Conservation (phyloP, 1,284 basidiomycete species). For the Leccinum colubrinum region DNA sequence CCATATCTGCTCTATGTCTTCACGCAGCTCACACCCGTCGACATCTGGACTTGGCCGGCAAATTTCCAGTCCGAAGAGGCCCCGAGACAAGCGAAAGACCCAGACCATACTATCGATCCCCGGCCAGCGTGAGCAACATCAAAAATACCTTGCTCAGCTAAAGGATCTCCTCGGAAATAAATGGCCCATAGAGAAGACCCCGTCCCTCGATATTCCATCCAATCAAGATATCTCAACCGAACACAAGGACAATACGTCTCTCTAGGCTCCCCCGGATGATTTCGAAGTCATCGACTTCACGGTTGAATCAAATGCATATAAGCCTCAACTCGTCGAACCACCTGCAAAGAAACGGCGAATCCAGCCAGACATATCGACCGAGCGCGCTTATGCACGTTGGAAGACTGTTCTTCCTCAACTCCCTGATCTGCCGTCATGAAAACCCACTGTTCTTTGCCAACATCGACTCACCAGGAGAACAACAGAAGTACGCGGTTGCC, state of each 20-base stretch:
- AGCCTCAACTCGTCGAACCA: not conserved
- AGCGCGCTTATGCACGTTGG: not conserved
- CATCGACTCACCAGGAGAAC: slow-evolving; percentile 2
- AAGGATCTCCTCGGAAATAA: not conserved
- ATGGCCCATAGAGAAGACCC: not conserved
- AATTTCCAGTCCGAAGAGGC: not conserved
- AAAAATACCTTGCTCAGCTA: not conserved
- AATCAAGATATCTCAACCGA: not conserved
- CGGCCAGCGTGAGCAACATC: not conserved
- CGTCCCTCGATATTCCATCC: not conserved
- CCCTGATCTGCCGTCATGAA: slow-evolving; percentile 1
- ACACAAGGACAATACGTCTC: not conserved
- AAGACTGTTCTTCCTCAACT: not conserved
- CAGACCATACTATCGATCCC: not conserved
- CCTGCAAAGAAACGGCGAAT: not conserved
- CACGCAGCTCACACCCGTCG: not conserved
- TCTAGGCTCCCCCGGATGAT: not conserved
- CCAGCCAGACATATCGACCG: not conserved
- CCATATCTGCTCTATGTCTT: not conserved
- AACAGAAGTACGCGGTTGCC: slow-evolving; percentile 2
- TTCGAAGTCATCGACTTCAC: not conserved
- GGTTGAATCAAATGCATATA: not conserved
- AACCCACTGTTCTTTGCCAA: slow-evolving; percentile 2
- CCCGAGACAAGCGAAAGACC: not conserved
- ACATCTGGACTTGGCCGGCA: not conserved